Conservation (phyloP, 2,329 filamentous ascomycete species). For the Aureobasidium leucospermi region DNA sequence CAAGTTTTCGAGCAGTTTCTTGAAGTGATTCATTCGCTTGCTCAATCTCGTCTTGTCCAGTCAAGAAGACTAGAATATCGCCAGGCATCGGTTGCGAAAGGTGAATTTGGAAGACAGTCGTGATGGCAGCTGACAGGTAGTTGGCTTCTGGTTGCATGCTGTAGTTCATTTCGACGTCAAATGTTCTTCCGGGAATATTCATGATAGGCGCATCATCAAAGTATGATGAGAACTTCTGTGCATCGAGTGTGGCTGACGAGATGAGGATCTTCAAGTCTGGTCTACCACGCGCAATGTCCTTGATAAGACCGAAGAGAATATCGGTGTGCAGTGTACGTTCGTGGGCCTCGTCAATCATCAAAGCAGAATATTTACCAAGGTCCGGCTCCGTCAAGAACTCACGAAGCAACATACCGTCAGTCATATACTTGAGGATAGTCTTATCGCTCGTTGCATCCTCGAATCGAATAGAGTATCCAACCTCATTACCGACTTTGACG, state of each 20-base stretch:
- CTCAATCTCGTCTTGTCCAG: constrained; percentile 94
- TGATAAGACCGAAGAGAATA: constrained; percentile 78
- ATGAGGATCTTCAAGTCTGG: constrained; percentile 87
- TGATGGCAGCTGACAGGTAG: constrained; percentile 84
- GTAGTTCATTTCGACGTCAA: constrained; percentile 87
- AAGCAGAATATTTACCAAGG: constrained; percentile 69
- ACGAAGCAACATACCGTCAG: constrained; percentile 87
- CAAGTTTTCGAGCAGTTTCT: constrained; percentile 80
- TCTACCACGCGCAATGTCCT: constrained; percentile 75
- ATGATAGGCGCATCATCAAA: constrained; percentile 92
- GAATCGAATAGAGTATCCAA: constrained; percentile 92
- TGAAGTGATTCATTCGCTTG: constrained; percentile 74
- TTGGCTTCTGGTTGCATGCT: constrained; percentile 88
- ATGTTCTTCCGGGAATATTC: constrained; percentile 83
- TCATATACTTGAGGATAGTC: constrained; percentile 92
- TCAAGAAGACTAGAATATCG: constrained; percentile 90
- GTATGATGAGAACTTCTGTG: constrained; percentile 82
- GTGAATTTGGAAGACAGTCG: constrained; percentile 92
- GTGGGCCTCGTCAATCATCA: constrained; percentile 98
- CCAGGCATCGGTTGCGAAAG: constrained; percentile 69
- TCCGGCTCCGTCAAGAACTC: constrained; percentile 87
- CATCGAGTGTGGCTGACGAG: constrained; percentile 90
- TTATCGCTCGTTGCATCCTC: constrained; percentile 89
- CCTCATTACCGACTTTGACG: constrained; percentile 80
- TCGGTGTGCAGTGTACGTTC: constrained; percentile 88